Conservation (phyloP, 495 filamentous ascomycete genomes). For the Xylaria curta region DNA sequence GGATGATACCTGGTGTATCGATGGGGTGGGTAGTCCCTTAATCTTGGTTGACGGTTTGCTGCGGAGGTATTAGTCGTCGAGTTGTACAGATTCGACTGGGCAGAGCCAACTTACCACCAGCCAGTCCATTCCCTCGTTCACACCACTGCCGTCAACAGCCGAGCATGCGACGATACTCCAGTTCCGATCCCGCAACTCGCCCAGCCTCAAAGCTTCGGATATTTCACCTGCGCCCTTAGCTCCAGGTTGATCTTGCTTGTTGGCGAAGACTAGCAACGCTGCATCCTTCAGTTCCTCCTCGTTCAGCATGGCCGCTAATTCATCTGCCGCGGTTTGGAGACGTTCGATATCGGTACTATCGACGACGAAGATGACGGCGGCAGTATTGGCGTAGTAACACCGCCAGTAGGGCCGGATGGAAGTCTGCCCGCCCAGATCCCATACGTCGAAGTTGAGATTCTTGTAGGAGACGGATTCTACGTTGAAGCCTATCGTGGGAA, state of each 20-base stretch:
- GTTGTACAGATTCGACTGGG: background rate
- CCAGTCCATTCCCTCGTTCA: slow-evolving; percentile 99
- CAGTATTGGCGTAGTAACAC: slow-evolving; percentile 99
- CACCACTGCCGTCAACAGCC: slow-evolving; percentile 92
- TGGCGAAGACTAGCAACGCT: slow-evolving; percentile 92
- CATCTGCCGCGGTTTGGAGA: slow-evolving; percentile 87
- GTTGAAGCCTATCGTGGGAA: slow-evolving; percentile 99
- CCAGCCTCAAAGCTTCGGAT: slow-evolving; percentile 86
- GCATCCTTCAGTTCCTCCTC: slow-evolving; percentile 96
- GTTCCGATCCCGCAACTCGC: slow-evolving; percentile 91
- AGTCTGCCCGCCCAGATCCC: slow-evolving; percentile 97
- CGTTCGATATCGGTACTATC: slow-evolving; percentile 97
- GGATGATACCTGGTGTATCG: slow-evolving; percentile 18
- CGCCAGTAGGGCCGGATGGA: slow-evolving; percentile 98
- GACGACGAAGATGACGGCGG: slow-evolving; percentile 98
- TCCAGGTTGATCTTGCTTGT: slow-evolving; percentile 98
- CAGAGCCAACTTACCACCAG: slow-evolving; percentile 77
- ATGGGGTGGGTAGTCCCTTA: slow-evolving; percentile 29
- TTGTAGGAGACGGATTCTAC: slow-evolving; percentile 97
- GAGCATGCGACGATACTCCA: slow-evolving; percentile 99
- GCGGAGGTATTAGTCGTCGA: slow-evolving; percentile 20
- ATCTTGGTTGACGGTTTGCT: slow-evolving; percentile 59
- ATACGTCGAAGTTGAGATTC: slow-evolving; percentile 98
- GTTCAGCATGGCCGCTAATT: slow-evolving; percentile 92
- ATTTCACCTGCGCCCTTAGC: slow-evolving; percentile 97